Evolutionary conservation across 2,329 filamentous ascomycete genomes (phyloP).

Genomic region (Pyricularia grisea): DNA sequence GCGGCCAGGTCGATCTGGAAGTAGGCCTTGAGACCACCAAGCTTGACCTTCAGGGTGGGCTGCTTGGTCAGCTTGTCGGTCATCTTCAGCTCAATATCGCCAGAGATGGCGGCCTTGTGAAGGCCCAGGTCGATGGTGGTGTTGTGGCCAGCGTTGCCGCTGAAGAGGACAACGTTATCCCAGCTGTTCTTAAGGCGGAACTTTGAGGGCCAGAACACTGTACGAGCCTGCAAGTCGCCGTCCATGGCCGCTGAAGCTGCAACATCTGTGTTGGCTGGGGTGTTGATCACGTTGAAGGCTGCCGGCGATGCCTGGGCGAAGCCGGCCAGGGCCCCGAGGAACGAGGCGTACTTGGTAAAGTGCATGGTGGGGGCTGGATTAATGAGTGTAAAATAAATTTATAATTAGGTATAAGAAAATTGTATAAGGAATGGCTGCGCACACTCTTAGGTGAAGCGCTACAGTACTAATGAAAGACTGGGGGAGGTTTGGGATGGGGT

Average conservation of each 20-base stretch:
- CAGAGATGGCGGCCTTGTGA: conserved; percentile 11
- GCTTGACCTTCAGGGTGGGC: conserved; percentile 12
- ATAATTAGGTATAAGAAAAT: not conserved
- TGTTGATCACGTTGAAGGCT: not conserved
- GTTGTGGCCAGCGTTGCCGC: conserved; percentile 8
- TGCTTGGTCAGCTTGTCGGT: conserved; percentile 10
- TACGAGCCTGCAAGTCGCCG: conserved; percentile 2
- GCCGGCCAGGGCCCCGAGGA: conserved; percentile 9
- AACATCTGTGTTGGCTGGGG: not conserved
- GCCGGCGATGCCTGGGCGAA: conserved; percentile 10
- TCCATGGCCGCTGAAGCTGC: not conserved
- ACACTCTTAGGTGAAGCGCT: not conserved
- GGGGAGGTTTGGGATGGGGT: not conserved
- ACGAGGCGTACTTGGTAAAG: not conserved
- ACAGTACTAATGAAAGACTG: not conserved
- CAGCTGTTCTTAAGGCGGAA: conserved; percentile 11
- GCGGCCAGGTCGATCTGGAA: conserved; percentile 16
- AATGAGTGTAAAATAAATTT: not conserved
- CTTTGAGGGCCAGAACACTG: not conserved
- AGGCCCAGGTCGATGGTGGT: conserved; percentile 10
- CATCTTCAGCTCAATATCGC: conserved; percentile 11
- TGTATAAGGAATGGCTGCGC: not conserved
- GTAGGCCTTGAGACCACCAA: conserved; percentile 18
- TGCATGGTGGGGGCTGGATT: not conserved
- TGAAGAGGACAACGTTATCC: conserved; percentile 12